Conservation (phyloP, 2,329 filamentous ascomycete genomes). For the Leptosphaerulina australis region DNA sequence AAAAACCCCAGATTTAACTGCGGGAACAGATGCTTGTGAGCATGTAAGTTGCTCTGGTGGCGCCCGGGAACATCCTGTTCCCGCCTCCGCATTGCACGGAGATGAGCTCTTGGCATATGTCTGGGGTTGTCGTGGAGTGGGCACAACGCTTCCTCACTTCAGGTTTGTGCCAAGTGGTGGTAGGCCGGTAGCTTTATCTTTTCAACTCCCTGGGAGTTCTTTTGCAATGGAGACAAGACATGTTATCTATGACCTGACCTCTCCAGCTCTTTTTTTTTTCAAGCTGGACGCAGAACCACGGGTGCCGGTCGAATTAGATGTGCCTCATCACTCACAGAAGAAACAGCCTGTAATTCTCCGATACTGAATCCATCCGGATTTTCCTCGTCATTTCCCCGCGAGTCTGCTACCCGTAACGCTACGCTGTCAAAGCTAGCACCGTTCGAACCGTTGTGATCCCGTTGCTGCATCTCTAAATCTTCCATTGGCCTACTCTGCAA, state of each 20-base stretch:
- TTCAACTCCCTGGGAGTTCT: not conserved
- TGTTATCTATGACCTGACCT: not conserved
- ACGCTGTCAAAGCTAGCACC: no score
- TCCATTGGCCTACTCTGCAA: slow-evolving; percentile 8
- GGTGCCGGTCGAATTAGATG: slow-evolving; percentile 2
- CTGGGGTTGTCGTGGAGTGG: not conserved
- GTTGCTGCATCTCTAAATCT: not conserved
- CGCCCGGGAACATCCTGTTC: not conserved
- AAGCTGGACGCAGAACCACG: not conserved
- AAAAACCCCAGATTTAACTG: no score
- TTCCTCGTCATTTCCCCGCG: not conserved
- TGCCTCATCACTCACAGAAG: not conserved
- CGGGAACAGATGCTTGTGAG: not conserved
- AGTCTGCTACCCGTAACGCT: not conserved
- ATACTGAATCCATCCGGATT: not conserved
- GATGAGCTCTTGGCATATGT: not conserved
- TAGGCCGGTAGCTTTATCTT: not conserved
- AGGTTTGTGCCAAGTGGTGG: no score
- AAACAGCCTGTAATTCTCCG: not conserved
- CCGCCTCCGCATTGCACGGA: slow-evolving; percentile 8
- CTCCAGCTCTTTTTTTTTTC: not conserved
- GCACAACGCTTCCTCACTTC: not conserved
- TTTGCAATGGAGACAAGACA: not conserved
- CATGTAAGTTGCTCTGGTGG: not conserved
- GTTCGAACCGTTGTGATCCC: no score